phyloP scores from a whole-genome alignment of 2,329 filamentous ascomycete genomes.

The Ophiostoma novo-ulmi region DNA sequence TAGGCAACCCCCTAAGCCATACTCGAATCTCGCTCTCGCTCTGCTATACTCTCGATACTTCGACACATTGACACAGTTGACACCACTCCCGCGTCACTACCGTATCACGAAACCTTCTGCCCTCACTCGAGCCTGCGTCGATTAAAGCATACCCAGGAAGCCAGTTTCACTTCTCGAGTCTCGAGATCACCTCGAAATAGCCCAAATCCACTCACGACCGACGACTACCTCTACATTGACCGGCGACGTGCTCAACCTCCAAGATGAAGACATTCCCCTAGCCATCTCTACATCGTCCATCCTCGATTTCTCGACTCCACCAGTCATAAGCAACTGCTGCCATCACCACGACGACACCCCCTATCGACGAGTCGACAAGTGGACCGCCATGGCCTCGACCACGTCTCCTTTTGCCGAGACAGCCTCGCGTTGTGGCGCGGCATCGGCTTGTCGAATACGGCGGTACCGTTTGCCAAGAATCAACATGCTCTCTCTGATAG shows the following conservation, averaged over 20 bases:
- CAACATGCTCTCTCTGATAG: constrained; percentile 31
- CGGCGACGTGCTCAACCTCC: constrained; percentile 19
- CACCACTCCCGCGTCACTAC: not conserved
- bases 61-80: not conserved
- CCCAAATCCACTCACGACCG: not conserved
- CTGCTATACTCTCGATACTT: not conserved
- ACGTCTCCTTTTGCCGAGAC: constrained; percentile 3
- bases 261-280: constrained; percentile 23
- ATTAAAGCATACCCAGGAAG: not conserved
- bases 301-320: constrained; percentile 5
- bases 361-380: not conserved
- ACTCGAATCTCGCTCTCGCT: not conserved
- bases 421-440: not conserved
- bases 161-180: not conserved
- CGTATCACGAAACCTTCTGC: too few species aligned
- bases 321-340: not conserved
- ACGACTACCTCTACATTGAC: not conserved
- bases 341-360: not conserved
- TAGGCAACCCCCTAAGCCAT: not conserved
- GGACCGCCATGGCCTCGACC: constrained; percentile 6
- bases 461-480: not conserved
- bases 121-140: too few species aligned
- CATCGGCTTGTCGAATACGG: constrained; percentile 16
- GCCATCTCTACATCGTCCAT: constrained; percentile 9
- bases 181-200: not conserved